Evolutionary conservation across 441 rosid species (phyloP), one percentile per base, ranked within the genome.

Genomic region (Corymbia citriodora): DNA sequence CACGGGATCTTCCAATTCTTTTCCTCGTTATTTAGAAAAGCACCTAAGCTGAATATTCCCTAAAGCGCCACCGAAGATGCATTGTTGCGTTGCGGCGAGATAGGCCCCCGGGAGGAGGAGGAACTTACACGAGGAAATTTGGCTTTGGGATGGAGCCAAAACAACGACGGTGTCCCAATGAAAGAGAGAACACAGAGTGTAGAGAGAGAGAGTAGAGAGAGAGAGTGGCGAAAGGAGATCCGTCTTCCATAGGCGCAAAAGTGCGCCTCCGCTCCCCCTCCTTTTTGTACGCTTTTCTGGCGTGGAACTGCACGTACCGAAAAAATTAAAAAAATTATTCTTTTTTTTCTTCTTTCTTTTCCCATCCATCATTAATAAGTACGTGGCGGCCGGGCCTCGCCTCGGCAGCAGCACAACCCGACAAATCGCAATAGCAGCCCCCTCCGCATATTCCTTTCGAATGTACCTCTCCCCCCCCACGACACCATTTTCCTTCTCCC

Each of bases 371-470:
- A 65, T 53, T 31, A 4, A n/a, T 25, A 90, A 81, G 94, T 92
- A 95, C 92, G 95, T 95, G 98, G 96, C 94, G 95, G 94, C 90
- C 81, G 89, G 93, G 88, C 90, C 91, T 91, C 93, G 92, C 90
- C 48, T 10, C 89, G 91, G 91, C 36, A n/a, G 91, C 36, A 88
- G 17, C 89, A 86, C 86, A 61, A 31, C 89, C 50, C 89, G n/a
- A 79, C 88, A 40, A 92, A 19, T 18, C 11, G 27, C 25, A 27
- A 55, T 59, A 59, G 29, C 65, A 52, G 48, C 90, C 53, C 50
- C 53, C 61, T 40, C 83, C 85, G 99, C 94, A 97, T 97, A 97
- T 97, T 95, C 99, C 93, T 87, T 16, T 27, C 55, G 99, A 95
- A 97, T 97, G 94, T 97, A 55, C 97, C 7, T 59, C 65, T 59